phyloP scores from a whole-genome alignment of 305 asterid species.

The Fraxinus sp. region DNA sequence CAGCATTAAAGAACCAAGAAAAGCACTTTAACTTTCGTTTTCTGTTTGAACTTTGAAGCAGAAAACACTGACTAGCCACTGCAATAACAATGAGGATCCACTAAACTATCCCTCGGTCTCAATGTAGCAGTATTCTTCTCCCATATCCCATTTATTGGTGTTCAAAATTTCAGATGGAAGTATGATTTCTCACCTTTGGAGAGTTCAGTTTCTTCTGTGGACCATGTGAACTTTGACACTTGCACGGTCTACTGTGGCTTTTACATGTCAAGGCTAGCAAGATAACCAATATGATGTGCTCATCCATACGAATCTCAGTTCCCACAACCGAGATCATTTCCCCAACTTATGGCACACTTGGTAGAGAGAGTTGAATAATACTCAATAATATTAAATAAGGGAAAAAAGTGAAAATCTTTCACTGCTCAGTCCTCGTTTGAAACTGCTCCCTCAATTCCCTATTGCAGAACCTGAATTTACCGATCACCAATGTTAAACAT shows the following conservation, averaged over 20 bases:
- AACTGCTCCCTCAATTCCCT: background rate
- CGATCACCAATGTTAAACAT: background rate
- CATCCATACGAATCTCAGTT: background rate
- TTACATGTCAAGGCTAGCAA: background rate
- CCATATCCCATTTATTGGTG: background rate
- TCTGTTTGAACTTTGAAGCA: background rate
- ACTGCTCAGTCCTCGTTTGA: background rate
- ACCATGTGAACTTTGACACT: background rate
- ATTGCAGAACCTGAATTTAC: background rate
- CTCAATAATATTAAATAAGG: background rate
- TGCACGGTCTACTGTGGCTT: background rate
- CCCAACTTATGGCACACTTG: background rate
- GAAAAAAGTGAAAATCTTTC: background rate
- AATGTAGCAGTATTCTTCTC: background rate
- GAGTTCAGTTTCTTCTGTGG: background rate
- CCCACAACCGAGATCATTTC: background rate
- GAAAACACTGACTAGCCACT: background rate
- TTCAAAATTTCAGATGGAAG: background rate
- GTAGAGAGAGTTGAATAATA: background rate
- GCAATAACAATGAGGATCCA: background rate
- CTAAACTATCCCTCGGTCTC: background rate
- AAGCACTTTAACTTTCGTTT: background rate
- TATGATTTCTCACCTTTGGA: background rate
- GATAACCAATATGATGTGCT: background rate
- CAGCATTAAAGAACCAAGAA: background rate